Evolutionary conservation across 345 rosid species (phyloP).

Genomic region (Lepidium sativum): DNA sequence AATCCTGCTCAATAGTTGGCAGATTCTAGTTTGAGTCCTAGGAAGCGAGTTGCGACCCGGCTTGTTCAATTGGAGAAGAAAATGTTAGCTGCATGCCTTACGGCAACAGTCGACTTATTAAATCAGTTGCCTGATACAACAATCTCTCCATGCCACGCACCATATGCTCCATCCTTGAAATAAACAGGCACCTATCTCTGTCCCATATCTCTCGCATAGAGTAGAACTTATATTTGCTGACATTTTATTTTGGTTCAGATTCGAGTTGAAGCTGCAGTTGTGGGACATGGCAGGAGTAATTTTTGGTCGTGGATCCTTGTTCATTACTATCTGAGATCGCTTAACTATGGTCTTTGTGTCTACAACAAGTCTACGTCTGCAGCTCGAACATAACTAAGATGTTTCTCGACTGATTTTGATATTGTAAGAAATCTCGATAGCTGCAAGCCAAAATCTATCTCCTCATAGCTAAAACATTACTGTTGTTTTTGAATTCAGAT

Average conservation of each 20-base stretch:
- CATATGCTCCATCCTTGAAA: slow-evolving; percentile 67
- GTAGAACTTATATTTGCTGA: background rate
- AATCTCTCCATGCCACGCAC: slow-evolving; percentile 85
- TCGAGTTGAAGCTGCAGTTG: background rate
- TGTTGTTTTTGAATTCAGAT: background rate
- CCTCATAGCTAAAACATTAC: background rate
- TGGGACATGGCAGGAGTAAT: slow-evolving; percentile 7
- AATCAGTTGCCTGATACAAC: slow-evolving; percentile 64
- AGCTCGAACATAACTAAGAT: background rate
- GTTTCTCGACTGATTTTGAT: background rate
- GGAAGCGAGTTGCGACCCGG: slow-evolving; percentile 85
- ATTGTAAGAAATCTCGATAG: background rate
- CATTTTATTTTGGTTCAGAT: slow-evolving; percentile 7
- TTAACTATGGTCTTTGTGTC: slow-evolving; percentile 6
- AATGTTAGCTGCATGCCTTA: slow-evolving; percentile 71
- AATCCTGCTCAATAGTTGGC: slow-evolving; percentile 42
- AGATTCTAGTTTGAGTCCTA: slow-evolving; percentile 61
- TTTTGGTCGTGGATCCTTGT: slow-evolving; percentile 1
- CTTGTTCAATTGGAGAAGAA: slow-evolving; percentile 86
- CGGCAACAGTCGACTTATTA: slow-evolving; percentile 50
- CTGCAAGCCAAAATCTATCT: background rate
- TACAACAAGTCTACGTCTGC: background rate
- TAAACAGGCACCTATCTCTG: slow-evolving; percentile 35
- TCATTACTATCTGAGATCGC: slow-evolving; percentile 7
- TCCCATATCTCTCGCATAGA: background rate